These are phyloP conservation scores for Ramaria rubella DNA, from an alignment of 768 basidiomycete species.

Conservation along the genomic window DNA sequence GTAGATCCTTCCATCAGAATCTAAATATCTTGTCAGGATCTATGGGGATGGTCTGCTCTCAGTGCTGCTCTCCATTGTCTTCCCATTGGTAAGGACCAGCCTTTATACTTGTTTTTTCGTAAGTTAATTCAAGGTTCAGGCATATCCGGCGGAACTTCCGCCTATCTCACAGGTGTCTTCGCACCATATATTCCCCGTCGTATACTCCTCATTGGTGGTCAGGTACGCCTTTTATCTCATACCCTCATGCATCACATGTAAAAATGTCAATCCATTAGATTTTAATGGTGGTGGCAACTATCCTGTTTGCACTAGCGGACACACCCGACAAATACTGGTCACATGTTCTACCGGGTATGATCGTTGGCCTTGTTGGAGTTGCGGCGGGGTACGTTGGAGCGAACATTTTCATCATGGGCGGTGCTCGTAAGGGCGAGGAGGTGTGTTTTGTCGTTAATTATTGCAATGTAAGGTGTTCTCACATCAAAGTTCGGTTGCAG, in stretches of 20 bases:
- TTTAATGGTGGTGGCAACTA: slow-evolving; percentile 32
- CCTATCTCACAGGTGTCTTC: slow-evolving; percentile 1
- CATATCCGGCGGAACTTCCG: neutral
- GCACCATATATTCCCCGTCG: slow-evolving; percentile 1
- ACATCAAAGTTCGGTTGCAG: slow-evolving; percentile 38
- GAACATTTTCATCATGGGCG: slow-evolving; percentile 2
- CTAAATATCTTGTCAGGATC: slow-evolving; percentile 1
- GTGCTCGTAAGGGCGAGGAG: slow-evolving; percentile 6
- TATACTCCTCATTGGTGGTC: slow-evolving; percentile 2
- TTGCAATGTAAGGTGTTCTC: slow-evolving; percentile 46
- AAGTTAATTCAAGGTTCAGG: neutral
- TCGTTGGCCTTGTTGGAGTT: slow-evolving; percentile 40
- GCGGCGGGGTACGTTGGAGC: slow-evolving; percentile 33
- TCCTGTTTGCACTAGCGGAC: slow-evolving; percentile 38
- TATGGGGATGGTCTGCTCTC: slow-evolving; percentile 8
- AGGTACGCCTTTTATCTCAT: neutral
- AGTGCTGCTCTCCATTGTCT: slow-evolving; percentile 4
- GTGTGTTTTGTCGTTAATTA: neutral
- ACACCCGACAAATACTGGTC: slow-evolving; percentile 39
- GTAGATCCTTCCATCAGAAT: neutral
- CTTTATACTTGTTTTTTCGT: neutral
- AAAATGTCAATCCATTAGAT: slow-evolving; percentile 18
- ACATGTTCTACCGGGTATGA: slow-evolving; percentile 43
- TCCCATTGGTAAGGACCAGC: slow-evolving; percentile 6
- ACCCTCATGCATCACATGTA: no score